These are phyloP conservation scores for Pyricularia grisea DNA, from an alignment of 2,329 filamentous ascomycete genomes.

Conservation along the genomic window DNA sequence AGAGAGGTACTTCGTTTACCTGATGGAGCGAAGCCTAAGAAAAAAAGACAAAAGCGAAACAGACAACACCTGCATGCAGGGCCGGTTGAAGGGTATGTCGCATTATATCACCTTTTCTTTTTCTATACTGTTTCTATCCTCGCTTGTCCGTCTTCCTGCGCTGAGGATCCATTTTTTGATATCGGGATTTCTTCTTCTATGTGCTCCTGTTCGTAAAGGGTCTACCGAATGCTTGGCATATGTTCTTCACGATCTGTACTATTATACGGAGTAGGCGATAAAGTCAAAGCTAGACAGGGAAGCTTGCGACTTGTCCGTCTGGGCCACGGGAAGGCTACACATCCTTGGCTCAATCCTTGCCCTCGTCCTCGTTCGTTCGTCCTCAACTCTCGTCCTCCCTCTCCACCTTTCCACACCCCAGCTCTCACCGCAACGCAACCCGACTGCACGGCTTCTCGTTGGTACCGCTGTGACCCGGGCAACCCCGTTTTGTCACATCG, in stretches of 20 bases:
- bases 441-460: not conserved
- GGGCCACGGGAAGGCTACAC: not conserved
- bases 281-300: not conserved
- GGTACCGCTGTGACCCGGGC: not conserved
- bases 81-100: not conserved
- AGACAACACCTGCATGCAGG: not conserved
- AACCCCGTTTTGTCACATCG: not conserved
- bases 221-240: not conserved
- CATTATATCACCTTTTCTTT: not conserved
- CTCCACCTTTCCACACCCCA: not conserved
- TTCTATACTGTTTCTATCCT: not conserved
- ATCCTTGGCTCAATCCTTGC: not conserved
- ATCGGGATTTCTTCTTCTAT: not conserved
- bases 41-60: not conserved
- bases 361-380: not conserved
- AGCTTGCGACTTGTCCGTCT: not conserved
- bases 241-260: not conserved
- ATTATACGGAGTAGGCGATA: not conserved
- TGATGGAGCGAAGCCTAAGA: not conserved
- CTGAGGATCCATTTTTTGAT: not conserved
- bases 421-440: not conserved
- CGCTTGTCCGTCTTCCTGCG: not conserved
- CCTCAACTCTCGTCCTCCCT: not conserved
- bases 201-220: not conserved
- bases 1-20: not conserved